Evolutionary conservation across 2,329 filamentous ascomycete genomes (phyloP).

Genomic region (Talaromyces verruculosus): DNA sequence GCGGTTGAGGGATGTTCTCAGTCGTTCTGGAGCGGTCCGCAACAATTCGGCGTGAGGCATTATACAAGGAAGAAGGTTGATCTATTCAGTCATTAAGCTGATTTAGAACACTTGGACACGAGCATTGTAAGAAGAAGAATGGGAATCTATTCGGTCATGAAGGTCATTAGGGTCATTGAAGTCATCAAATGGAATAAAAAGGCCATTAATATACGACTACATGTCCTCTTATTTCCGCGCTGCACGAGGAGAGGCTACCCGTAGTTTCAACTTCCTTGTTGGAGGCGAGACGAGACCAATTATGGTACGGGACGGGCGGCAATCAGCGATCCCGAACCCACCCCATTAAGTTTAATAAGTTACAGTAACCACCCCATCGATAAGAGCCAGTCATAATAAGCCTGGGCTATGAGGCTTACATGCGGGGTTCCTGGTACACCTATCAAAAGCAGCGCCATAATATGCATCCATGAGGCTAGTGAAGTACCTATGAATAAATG

Average conservation of each 20-base stretch:
- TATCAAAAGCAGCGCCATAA: not conserved
- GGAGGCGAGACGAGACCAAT: not conserved
- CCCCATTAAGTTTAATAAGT: no score
- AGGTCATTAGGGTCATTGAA: not conserved
- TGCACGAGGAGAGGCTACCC: not conserved
- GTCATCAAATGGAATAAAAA: not conserved
- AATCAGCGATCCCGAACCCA: not conserved
- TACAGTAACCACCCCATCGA: not conserved
- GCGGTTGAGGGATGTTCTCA: not conserved
- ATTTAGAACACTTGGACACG: not conserved
- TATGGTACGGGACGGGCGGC: not conserved
- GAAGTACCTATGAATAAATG: no score
- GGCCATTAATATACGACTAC: not conserved
- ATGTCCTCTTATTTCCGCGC: not conserved
- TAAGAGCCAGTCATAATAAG: not conserved
- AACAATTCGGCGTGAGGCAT: slow-evolving; percentile 1
- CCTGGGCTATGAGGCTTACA: not conserved
- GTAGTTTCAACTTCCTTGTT: not conserved
- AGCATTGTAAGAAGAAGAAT: not conserved
- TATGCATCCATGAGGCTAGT: no score
- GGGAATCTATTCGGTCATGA: not conserved
- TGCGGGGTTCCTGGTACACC: not conserved
- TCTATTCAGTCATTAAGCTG: not conserved
- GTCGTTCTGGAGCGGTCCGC: not conserved
- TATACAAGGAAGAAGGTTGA: not conserved